phyloP scores from a whole-genome alignment of 495 filamentous ascomycete species.

The Penicillium odoratum region DNA sequence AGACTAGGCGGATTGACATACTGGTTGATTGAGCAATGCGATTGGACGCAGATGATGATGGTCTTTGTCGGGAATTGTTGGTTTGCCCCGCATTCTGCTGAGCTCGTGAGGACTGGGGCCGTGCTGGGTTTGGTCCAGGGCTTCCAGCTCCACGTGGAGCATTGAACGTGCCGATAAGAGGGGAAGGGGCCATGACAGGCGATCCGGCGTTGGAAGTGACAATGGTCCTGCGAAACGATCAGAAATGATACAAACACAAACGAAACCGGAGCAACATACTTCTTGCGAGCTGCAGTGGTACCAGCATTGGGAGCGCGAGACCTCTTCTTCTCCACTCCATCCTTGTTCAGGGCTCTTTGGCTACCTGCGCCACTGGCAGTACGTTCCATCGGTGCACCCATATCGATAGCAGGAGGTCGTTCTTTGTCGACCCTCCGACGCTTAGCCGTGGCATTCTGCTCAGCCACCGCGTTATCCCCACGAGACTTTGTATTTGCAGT shows the following conservation, averaged over 20 bases:
- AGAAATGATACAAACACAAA: constrained; percentile 4
- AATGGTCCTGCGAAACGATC: constrained; percentile 43
- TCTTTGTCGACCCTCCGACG: constrained; percentile 69
- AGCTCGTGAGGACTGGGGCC: constrained; percentile 64
- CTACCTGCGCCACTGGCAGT: constrained; percentile 59
- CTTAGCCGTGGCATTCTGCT: constrained; percentile 54
- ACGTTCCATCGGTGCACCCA: constrained; percentile 65
- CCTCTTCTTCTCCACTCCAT: constrained; percentile 71
- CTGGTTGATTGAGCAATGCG: constrained; percentile 24
- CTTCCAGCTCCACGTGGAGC: constrained; percentile 47
- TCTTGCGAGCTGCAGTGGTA: constrained; percentile 66
- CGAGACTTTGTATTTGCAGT: constrained; percentile 62
- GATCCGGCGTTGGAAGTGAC: constrained; percentile 56
- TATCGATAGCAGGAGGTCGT: constrained; percentile 48
- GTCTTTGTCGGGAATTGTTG: constrained; percentile 55
- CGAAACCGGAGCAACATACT: constrained; percentile 44
- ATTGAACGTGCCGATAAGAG: constrained; percentile 62
- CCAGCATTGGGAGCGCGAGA: constrained; percentile 59
- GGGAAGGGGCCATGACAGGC: constrained; percentile 71
- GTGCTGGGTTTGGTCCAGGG: constrained; percentile 39
- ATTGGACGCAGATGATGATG: constrained; percentile 61
- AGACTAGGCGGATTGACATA: neutral
- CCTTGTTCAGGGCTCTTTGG: constrained; percentile 52
- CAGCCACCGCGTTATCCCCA: constrained; percentile 50
- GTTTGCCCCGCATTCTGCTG: constrained; percentile 67